Evolutionary conservation across 768 basidiomycete genomes (phyloP), one percentile per base, ranked within the genome.

Genomic region (Thelephora aurantiotincta): DNA sequence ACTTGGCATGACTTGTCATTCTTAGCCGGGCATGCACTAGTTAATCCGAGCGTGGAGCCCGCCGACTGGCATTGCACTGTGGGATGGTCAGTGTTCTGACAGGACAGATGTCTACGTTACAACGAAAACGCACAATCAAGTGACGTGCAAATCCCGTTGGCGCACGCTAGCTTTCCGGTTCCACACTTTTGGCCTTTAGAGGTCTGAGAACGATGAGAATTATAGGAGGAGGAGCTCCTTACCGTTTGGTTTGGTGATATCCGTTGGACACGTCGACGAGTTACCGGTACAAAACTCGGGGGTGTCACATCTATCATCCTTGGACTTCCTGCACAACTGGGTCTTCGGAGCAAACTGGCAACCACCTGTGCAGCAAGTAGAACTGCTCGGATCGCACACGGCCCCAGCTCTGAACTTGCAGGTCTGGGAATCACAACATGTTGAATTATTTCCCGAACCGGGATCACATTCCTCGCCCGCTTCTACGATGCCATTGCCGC

Each of bases 381-480:
- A 77, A 60, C 78, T 86, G 33, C 68, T 60, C 2, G 88, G 87
- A 59, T 90, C 88, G 60, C 90, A 94, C 2, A 79, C 71, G 2
- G 90, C 81, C 26, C 75, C 76, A 20, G 62, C 52, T 43, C 58
- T 73, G 69, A 90, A 86, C 63, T 85, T 85, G 69, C 85, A 89
- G 9, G 80, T 82, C 18, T 65, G 55, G 3, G 74, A 53, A 62
- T 92, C 77, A 67, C 89, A 92, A 65, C 89, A 92, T 2, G 71
- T 63, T 4, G 78, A 78, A 37, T 67, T 65, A 11, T 68, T 58
- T 46, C 76, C 80, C 33, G 59, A 55, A 26, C 84, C 84, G 0
- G 89, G 88, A 62, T 94, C 89, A 59, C 90, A 92, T 35, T 92
- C 83, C 65, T 94, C 90, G 26, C 86, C 89, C 0, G 55, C 60